These are phyloP conservation scores for Candida odintsovae DNA, from an alignment of 805 yeast species.

Conservation along the genomic window DNA sequence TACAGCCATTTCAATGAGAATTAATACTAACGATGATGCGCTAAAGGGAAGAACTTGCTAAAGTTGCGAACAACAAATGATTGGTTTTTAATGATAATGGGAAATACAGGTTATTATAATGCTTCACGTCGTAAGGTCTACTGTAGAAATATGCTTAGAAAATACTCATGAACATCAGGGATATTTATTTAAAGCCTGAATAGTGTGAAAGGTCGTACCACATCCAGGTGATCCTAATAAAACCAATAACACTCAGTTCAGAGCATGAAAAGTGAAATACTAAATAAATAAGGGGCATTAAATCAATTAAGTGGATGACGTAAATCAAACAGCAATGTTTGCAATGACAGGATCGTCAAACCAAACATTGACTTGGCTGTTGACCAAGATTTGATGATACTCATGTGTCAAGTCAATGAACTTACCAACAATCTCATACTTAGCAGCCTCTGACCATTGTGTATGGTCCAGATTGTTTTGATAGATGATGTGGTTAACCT, in stretches of 20 bases:
- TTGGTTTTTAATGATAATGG: background rate
- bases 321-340: background rate
- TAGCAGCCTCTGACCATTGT: constrained; percentile 31
- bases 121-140: background rate
- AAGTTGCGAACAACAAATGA: constrained; percentile 18
- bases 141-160: background rate
- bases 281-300: background rate
- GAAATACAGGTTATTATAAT: background rate
- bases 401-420: constrained; percentile 39
- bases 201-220: background rate
- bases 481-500: constrained; percentile 35
- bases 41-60: constrained; percentile 17
- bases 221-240: background rate
- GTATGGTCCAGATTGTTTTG: constrained; percentile 30
- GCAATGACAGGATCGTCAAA: constrained; percentile 12
- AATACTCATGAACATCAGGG: too few species aligned
- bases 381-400: constrained; percentile 39
- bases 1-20: background rate
- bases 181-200: too few species aligned
- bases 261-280: background rate
- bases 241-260: too few species aligned
- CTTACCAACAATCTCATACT: constrained; percentile 34
- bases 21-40: background rate
- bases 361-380: constrained; percentile 35
- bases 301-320: background rate